These are phyloP conservation scores for Coemansia sp. DNA, from an alignment of 192 early-diverging fungal species.

Conservation along the genomic window DNA sequence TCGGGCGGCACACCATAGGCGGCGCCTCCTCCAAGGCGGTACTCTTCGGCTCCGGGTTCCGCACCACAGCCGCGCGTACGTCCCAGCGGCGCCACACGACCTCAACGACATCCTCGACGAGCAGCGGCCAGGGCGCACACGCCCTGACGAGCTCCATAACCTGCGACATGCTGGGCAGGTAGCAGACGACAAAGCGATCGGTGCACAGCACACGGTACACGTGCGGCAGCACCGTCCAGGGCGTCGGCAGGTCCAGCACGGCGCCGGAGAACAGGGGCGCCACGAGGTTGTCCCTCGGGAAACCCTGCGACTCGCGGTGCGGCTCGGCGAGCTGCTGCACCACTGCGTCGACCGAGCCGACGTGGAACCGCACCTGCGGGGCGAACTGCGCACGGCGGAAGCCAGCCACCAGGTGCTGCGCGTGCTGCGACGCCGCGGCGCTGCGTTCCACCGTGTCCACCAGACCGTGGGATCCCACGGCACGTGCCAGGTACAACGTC, in stretches of 20 bases:
- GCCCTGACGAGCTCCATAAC: slow-evolving; percentile 34
- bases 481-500: slow-evolving; percentile 60
- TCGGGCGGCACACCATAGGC: slow-evolving; percentile 52
- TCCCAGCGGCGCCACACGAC: slow-evolving; percentile 47
- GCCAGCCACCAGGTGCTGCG: slow-evolving; percentile 44
- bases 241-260: slow-evolving; percentile 47
- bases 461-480: slow-evolving; percentile 34
- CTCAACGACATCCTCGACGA: slow-evolving; percentile 42
- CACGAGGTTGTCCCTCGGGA: slow-evolving; percentile 10
- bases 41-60: slow-evolving; percentile 17
- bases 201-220: slow-evolving; percentile 20
- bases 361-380: slow-evolving; percentile 44
- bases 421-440: slow-evolving; percentile 43
- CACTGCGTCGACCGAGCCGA: slow-evolving; percentile 27
- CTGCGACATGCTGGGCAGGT: slow-evolving; percentile 48
- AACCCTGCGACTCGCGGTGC: too few relatives aligned
- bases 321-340: slow-evolving; percentile 4
- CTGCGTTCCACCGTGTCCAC: slow-evolving; percentile 60
- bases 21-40: slow-evolving; percentile 25
- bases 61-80: slow-evolving; percentile 24
- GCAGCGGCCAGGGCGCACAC: slow-evolving; percentile 21
- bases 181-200: slow-evolving; percentile 38
- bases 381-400: slow-evolving; percentile 56
- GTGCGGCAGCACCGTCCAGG: slow-evolving; percentile 37
- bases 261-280: slow-evolving; percentile 22